phyloP scores from a whole-genome alignment of 2,329 filamentous ascomycete genomes.

The Microsporum audouinii region DNA sequence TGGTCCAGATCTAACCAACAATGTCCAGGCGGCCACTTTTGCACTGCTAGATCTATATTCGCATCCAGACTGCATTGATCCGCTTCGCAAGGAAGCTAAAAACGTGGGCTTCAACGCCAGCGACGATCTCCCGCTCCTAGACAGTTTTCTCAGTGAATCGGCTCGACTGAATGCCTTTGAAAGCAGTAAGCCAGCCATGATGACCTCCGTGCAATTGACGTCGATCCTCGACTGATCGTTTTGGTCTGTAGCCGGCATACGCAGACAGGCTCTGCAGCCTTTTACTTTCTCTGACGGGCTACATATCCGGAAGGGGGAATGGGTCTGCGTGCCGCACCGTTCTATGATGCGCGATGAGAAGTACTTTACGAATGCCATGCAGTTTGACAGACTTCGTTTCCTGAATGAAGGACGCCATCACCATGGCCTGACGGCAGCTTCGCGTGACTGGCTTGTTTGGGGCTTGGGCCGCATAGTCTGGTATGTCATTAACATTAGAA shows the following conservation, averaged over 20 bases:
- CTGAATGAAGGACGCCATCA: no score
- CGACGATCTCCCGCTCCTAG: background rate
- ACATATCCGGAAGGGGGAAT: background rate
- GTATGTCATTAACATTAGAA: no score
- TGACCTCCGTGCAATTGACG: background rate
- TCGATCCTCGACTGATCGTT: background rate
- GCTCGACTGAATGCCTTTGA: background rate
- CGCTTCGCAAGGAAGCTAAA: background rate
- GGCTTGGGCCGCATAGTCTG: no score
- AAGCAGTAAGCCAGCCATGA: background rate
- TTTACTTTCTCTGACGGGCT: background rate
- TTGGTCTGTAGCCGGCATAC: background rate
- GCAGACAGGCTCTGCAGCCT: background rate
- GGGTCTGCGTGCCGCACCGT: background rate
- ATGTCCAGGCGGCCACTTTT: background rate
- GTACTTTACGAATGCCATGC: background rate
- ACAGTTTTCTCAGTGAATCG: background rate
- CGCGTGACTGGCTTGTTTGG: no score
- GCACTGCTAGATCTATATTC: background rate
- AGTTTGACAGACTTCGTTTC: background rate
- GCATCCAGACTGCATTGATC: background rate
- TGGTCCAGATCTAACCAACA: background rate
- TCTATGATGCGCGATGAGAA: background rate
- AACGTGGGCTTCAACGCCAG: background rate
- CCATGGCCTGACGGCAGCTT: no score